Conservation (phyloP, 805 yeast genomes). For the Kregervanrija pseudodelftensis region DNA sequence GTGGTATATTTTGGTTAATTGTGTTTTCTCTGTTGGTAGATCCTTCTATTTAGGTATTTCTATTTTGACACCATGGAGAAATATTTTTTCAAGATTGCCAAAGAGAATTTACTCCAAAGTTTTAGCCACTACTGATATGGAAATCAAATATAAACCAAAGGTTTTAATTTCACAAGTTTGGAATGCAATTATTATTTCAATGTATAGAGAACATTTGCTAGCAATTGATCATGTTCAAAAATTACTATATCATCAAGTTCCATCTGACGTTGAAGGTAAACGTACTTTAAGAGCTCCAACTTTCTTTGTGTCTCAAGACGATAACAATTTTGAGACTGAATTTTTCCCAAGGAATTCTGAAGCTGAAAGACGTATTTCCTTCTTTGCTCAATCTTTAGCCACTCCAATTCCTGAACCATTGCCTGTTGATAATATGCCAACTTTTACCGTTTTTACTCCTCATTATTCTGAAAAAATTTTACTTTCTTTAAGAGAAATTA, state of each 20-base stretch:
- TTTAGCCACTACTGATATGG: slow-evolving; percentile 98
- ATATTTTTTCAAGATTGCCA: slow-evolving; percentile 94
- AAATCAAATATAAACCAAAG: slow-evolving; percentile 97
- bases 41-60: slow-evolving; percentile 99
- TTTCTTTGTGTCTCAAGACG: slow-evolving; percentile 97
- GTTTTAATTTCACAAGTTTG: slow-evolving; percentile 97
- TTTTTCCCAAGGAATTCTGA: slow-evolving; percentile 96
- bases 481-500: slow-evolving; percentile 89
- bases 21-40: slow-evolving; percentile 93
- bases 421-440: slow-evolving; percentile 99
- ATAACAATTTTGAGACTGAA: slow-evolving; percentile 88
- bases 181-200: slow-evolving; percentile 98
- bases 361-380: slow-evolving; percentile 98
- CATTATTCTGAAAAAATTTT: slow-evolving; percentile 94
- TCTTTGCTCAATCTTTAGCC: slow-evolving; percentile 97
- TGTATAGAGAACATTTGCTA: slow-evolving; percentile 98
- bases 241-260: slow-evolving; percentile 95
- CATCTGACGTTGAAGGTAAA: slow-evolving; percentile 96
- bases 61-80: slow-evolving; percentile 99
- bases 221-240: slow-evolving; percentile 99
- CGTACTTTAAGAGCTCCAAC: slow-evolving; percentile 98
- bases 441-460: slow-evolving; percentile 94
- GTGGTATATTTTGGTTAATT: slow-evolving; percentile 97
- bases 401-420: slow-evolving; percentile 98
- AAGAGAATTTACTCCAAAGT: slow-evolving; percentile 98